A percentile compares a stretch with the other conserved stretches of the same genome.
These are phyloP conservation scores for Aspergillus flavus DNA, from an alignment of 2,329 filamentous ascomycete species.

Conservation along the genomic window DNA sequence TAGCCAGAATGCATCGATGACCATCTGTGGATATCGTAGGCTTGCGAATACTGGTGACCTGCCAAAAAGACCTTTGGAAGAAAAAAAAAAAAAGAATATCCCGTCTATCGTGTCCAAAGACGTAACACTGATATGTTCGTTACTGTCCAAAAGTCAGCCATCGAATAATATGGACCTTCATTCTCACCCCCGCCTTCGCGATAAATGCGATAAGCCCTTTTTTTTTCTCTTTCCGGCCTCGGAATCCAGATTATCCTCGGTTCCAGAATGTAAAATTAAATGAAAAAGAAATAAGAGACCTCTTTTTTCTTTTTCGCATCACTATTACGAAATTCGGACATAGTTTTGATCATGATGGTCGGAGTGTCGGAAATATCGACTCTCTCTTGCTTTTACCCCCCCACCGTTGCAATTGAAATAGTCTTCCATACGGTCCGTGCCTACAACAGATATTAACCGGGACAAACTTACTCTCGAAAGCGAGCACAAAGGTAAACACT, in stretches of 20 bases:
- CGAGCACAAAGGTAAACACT: background rate
- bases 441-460: background rate
- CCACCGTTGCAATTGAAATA: conserved; percentile 8
- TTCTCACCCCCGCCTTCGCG: background rate
- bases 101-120: conserved; percentile 3
- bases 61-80: conserved; percentile 18
- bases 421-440: background rate
- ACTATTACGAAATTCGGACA: background rate
- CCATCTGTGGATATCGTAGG: conserved; percentile 1
- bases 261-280: background rate
- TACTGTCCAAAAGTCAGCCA: background rate
- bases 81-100: conserved; percentile 11
- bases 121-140: background rate
- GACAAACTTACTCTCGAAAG: background rate
- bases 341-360: background rate
- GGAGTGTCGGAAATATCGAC: background rate
- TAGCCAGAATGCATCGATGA: background rate
- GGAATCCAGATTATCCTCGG: background rate
- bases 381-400: background rate
- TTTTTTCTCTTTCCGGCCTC: background rate
- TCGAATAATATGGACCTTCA: conserved; percentile 1
- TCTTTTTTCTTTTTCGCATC: background rate
- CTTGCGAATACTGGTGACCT: conserved; percentile 12
- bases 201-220: conserved; percentile 1
- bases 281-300: background rate